phyloP scores from a whole-genome alignment of 345 rosid species.

The Mangifera indica region DNA sequence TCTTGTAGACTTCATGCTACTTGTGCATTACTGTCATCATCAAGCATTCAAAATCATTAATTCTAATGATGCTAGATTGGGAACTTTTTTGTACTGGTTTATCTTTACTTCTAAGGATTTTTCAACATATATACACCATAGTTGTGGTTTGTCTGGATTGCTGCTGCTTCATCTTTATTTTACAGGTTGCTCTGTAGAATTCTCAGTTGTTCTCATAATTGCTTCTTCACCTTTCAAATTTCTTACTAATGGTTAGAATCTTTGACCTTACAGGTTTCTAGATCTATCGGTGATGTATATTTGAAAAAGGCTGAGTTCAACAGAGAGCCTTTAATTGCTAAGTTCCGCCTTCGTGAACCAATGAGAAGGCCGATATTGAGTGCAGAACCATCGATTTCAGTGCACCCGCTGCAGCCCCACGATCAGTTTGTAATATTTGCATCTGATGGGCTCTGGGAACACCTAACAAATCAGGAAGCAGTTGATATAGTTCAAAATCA shows the following conservation, averaged over 20 bases:
- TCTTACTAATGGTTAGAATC: constrained; percentile 13
- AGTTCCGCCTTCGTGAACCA: constrained; percentile 70
- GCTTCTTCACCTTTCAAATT: constrained; percentile 10
- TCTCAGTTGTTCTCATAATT: not conserved
- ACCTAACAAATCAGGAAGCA: constrained; percentile 77
- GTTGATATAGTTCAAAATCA: constrained; percentile 69
- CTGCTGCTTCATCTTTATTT: not conserved
- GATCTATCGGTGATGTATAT: constrained; percentile 84
- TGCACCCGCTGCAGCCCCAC: constrained; percentile 57
- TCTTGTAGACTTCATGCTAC: not conserved
- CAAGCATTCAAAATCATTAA: not conserved
- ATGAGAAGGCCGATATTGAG: constrained; percentile 67
- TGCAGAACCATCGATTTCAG: constrained; percentile 67
- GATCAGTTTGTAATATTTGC: constrained; percentile 78
- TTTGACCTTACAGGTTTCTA: constrained; percentile 53
- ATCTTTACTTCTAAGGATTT: no score
- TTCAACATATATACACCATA: not conserved
- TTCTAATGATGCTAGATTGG: not conserved
- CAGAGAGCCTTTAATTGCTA: constrained; percentile 66
- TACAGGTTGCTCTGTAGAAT: not conserved
- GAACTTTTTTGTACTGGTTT: not conserved
- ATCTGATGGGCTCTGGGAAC: constrained; percentile 90
- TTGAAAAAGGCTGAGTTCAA: constrained; percentile 81
- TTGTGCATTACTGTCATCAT: constrained; percentile 1
- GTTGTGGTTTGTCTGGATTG: not conserved